Conservation (phyloP, 371 early-diverging fungal genomes). For the Mucor lusitanicus region DNA sequence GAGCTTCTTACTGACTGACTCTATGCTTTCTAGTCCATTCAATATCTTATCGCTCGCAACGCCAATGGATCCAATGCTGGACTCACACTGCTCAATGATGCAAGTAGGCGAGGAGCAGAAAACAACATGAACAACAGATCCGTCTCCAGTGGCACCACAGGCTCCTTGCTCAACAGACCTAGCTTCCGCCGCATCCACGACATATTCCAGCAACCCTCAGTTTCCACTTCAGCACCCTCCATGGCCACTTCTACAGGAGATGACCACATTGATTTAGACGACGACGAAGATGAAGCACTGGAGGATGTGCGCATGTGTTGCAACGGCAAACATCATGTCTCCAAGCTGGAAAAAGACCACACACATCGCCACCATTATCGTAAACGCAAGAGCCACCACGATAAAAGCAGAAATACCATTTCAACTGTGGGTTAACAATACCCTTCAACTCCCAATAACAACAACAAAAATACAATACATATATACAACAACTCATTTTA, state of each 20-base stretch:
- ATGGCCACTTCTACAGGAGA: slow-evolving; percentile 2
- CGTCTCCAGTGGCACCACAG: slow-evolving; percentile 15
- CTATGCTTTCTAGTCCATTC: slow-evolving; percentile 26
- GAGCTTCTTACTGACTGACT: too few species aligned
- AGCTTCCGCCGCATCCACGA: slow-evolving; percentile 39
- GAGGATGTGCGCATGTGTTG: slow-evolving; percentile 60
- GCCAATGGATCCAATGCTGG: slow-evolving; percentile 1
- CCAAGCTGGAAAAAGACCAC: slow-evolving; percentile 42
- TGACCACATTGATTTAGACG: slow-evolving; percentile 7
- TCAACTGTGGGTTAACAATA: not conserved
- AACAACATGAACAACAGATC: slow-evolving; percentile 11
- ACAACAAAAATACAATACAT: not conserved
- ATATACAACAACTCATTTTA: not conserved
- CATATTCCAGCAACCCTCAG: slow-evolving; percentile 21
- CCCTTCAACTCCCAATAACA: not conserved
- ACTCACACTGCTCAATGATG: slow-evolving; percentile 3
- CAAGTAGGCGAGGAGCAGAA: not conserved
- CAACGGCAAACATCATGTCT: slow-evolving; percentile 58
- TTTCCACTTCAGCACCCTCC: not conserved
- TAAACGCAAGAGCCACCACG: slow-evolving; percentile 19
- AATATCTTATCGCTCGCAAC: slow-evolving; percentile 30
- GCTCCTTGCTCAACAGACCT: slow-evolving; percentile 28
- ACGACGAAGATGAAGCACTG: slow-evolving; percentile 43
- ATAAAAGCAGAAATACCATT: not conserved
- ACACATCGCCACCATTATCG: slow-evolving; percentile 32